Evolutionary conservation across 176 grass and related monocot genomes (phyloP).

Genomic region (Aegilops speltoides): DNA sequence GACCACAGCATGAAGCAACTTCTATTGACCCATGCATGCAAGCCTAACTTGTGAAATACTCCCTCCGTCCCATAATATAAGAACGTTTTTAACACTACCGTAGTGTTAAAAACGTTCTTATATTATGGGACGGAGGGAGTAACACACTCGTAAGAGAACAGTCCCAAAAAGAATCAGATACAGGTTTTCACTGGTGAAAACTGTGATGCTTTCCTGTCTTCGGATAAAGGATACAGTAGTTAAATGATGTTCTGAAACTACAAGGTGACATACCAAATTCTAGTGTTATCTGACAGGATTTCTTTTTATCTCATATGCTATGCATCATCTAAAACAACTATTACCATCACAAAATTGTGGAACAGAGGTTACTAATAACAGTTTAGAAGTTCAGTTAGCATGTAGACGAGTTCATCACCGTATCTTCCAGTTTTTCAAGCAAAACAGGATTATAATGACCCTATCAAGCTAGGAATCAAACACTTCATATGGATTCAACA

Average conservation of each 20-base stretch:
- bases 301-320: not conserved
- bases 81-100: too few species aligned
- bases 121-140: too few species aligned
- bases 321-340: not conserved
- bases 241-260: constrained; percentile 8
- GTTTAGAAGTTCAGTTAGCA: not conserved
- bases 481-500: not conserved
- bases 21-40: not conserved
- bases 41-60: constrained; percentile 2
- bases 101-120: too few species aligned
- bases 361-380: not conserved
- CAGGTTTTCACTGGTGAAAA: not conserved
- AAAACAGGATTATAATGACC: not conserved
- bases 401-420: not conserved
- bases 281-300: not conserved
- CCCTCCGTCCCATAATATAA: too few species aligned
- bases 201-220: constrained; percentile 10
- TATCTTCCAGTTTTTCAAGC: not conserved
- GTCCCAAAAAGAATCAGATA: not conserved
- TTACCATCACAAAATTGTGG: not conserved
- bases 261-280: not conserved
- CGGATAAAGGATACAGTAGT: not conserved
- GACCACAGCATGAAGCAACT: not conserved
- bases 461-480: not conserved
- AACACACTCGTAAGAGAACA: not conserved